These are phyloP conservation scores for Alternaria arbusti DNA, from an alignment of 2,329 filamentous ascomycete genomes.

Conservation along the genomic window DNA sequence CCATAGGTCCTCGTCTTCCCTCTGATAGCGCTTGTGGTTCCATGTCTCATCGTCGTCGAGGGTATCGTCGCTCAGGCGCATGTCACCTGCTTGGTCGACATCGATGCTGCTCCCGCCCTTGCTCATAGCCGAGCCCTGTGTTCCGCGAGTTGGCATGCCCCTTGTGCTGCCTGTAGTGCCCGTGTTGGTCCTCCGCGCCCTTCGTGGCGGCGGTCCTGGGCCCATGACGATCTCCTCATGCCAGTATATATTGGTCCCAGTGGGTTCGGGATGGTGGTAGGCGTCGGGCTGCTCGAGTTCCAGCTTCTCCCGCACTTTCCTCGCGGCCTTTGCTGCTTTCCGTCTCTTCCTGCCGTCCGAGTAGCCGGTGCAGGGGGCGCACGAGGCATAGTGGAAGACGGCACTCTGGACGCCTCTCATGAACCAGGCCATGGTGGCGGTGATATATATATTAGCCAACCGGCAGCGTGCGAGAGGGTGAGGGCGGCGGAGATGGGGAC, in stretches of 20 bases:
- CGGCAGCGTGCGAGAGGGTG: neutral
- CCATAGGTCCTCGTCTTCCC: constrained; percentile 89
- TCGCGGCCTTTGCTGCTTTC: constrained; percentile 71
- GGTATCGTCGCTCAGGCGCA: constrained; percentile 44
- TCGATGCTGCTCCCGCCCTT: constrained; percentile 50
- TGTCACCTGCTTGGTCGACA: constrained; percentile 27
- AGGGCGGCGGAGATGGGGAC: neutral
- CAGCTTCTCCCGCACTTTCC: constrained; percentile 68
- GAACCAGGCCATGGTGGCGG: constrained; percentile 47
- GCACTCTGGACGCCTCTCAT: constrained; percentile 70
- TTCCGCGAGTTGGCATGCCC: constrained; percentile 64
- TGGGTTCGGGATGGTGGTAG: constrained; percentile 81
- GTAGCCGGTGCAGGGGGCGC: constrained; percentile 77
- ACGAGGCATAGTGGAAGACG: constrained; percentile 78
- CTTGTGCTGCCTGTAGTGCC: constrained; percentile 54
- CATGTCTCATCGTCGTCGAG: constrained; percentile 59
- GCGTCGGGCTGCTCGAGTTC: constrained; percentile 73
- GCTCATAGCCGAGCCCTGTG: constrained; percentile 57
- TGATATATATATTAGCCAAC: neutral
- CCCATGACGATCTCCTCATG: constrained; percentile 83
- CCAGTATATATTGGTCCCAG: constrained; percentile 89
- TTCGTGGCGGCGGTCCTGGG: constrained; percentile 71
- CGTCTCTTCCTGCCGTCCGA: constrained; percentile 73
- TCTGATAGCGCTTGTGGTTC: constrained; percentile 81
- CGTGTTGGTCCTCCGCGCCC: constrained; percentile 63